phyloP scores from a whole-genome alignment of 2,329 filamentous ascomycete genomes.

The Rugonectria rugulosa region DNA sequence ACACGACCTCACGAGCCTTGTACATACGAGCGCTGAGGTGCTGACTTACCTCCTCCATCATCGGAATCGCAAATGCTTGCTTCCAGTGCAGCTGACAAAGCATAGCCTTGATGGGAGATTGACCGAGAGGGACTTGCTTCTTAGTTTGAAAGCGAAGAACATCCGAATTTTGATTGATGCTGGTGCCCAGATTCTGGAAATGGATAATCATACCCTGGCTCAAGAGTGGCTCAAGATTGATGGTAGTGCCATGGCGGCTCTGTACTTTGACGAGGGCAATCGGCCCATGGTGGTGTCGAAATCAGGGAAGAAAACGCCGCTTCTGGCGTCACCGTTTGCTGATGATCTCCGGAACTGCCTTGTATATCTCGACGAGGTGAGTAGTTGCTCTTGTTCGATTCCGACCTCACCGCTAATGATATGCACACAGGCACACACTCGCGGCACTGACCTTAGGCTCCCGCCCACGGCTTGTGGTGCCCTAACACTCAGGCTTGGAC shows the following conservation, averaged over 20 bases:
- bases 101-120: conserved; percentile 52
- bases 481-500: conserved; percentile 62
- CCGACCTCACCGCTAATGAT: conserved; percentile 45
- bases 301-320: conserved; percentile 39
- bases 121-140: conserved; percentile 6
- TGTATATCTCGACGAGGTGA: conserved; percentile 67
- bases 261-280: conserved; percentile 37
- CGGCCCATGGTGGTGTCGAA: conserved; percentile 11
- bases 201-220: conserved; percentile 59
- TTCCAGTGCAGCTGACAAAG: conserved; percentile 38
- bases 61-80: conserved; percentile 57
- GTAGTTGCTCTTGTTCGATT: conserved; percentile 34
- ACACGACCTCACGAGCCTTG: conserved; percentile 62
- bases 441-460: conserved; percentile 65
- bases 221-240: conserved; percentile 59
- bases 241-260: conserved; percentile 50
- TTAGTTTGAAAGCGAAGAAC: not conserved
- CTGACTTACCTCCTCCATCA: conserved; percentile 63
- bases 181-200: conserved; percentile 68
- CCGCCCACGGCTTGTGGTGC: conserved; percentile 56
- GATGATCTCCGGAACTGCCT: conserved; percentile 58
- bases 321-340: conserved; percentile 60
- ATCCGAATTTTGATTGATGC: conserved; percentile 68
- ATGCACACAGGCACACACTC: conserved; percentile 51
- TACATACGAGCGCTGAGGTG: conserved; percentile 70